Evolutionary conservation across 495 filamentous ascomycete genomes (phyloP).

Genomic region (Pyronema omphalodes): DNA sequence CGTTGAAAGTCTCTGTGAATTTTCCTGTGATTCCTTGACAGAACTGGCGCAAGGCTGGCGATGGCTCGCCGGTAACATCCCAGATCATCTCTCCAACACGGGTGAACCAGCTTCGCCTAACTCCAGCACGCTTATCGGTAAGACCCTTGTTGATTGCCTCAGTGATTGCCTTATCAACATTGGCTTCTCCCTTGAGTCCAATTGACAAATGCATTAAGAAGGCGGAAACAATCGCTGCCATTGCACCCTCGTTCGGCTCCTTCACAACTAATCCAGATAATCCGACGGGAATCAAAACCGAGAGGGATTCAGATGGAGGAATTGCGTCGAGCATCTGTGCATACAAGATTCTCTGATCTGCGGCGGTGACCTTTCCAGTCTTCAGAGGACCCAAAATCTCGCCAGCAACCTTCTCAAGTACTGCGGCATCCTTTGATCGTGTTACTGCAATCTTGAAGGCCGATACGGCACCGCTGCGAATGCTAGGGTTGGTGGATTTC

Average conservation of each 20-base stretch:
- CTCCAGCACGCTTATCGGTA: slow-evolving; percentile 59
- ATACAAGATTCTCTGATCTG: slow-evolving; percentile 65
- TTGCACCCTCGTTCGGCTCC: slow-evolving; percentile 70
- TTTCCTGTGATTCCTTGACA: slow-evolving; percentile 42
- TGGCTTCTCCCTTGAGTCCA: slow-evolving; percentile 37
- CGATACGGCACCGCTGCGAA: slow-evolving; percentile 54
- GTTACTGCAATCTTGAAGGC: slow-evolving; percentile 47
- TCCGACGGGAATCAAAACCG: slow-evolving; percentile 44
- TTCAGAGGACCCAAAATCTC: slow-evolving; percentile 66
- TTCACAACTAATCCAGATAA: slow-evolving; percentile 48
- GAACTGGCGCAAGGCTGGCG: slow-evolving; percentile 34
- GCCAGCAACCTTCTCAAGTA: slow-evolving; percentile 45
- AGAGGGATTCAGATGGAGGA: slow-evolving; percentile 35
- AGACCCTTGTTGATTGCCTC: slow-evolving; percentile 67
- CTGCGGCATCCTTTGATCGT: slow-evolving; percentile 36
- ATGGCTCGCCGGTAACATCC: slow-evolving; percentile 28
- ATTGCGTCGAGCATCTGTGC: slow-evolving; percentile 56
- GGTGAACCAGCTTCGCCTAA: slow-evolving; percentile 66
- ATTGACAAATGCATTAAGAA: slow-evolving; percentile 42
- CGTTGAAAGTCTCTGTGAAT: slow-evolving; percentile 54
- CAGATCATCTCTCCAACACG: slow-evolving; percentile 56
- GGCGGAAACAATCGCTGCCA: slow-evolving; percentile 53
- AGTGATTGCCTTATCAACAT: slow-evolving; percentile 35
- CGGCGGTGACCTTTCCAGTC: slow-evolving; percentile 55
- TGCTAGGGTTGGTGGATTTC: slow-evolving; percentile 66